Percentiles rank a stretch among this genome's conserved stretches.
phyloP scores from a whole-genome alignment of 2,329 filamentous ascomycete genomes.

The Penicillium sp. region DNA sequence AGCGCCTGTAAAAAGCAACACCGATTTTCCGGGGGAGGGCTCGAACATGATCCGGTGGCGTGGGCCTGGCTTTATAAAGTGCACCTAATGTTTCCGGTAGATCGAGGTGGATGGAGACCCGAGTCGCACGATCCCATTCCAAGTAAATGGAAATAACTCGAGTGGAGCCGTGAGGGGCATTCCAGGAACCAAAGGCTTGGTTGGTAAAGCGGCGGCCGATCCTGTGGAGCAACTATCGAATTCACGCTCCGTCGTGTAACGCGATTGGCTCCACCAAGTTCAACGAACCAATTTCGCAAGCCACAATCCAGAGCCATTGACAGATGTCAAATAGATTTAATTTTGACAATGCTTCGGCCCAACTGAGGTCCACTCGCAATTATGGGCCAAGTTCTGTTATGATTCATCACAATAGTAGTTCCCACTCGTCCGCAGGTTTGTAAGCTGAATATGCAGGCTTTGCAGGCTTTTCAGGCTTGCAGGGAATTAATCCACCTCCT shows the following conservation, averaged over 20 bases:
- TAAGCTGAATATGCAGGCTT: neutral
- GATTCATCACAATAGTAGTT: neutral
- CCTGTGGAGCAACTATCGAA: neutral
- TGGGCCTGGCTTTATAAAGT: slow-evolving; percentile 1
- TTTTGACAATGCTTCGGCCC: neutral
- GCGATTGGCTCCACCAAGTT: neutral
- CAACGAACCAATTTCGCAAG: neutral
- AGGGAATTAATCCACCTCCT: neutral
- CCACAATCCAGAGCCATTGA: slow-evolving; percentile 3
- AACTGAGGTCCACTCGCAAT: neutral
- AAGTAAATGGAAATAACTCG: neutral
- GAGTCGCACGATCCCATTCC: neutral
- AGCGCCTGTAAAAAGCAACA: neutral
- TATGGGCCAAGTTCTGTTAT: neutral
- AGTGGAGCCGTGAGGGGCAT: neutral
- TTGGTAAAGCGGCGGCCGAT: neutral
- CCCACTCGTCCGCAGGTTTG: neutral
- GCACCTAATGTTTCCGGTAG: neutral
- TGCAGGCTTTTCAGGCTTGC: neutral
- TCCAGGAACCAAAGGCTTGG: neutral
- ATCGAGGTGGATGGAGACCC: neutral
- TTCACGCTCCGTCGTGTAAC: neutral
- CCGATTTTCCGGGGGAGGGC: slow-evolving; percentile 2
- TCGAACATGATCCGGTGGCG: neutral
- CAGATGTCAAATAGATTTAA: slow-evolving; percentile 6